Percentiles rank a stretch among this genome's conserved stretches.
These are phyloP conservation scores for Sarocladiaceae sp. DNA, from an alignment of 2,329 filamentous ascomycete genomes.

Conservation along the genomic window DNA sequence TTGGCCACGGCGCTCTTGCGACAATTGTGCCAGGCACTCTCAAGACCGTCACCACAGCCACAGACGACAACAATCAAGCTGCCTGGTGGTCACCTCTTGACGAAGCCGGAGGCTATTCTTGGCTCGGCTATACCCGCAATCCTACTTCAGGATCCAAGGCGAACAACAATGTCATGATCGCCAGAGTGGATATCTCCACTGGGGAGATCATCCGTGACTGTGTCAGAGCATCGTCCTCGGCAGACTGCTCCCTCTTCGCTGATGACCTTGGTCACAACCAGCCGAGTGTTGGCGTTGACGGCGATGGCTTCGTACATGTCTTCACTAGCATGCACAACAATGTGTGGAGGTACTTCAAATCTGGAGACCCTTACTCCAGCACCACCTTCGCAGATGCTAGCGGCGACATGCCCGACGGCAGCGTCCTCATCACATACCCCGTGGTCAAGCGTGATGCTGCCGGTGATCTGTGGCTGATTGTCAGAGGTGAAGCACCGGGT, in stretches of 20 bases:
- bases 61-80: conserved; percentile 19
- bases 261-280: conserved; percentile 20
- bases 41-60: conserved; percentile 15
- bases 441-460: conserved; percentile 15
- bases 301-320: conserved; percentile 21
- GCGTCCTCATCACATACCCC: conserved; percentile 15
- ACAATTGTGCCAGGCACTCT: conserved; percentile 13
- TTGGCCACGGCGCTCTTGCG: conserved; percentile 10
- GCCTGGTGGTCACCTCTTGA: conserved; percentile 23
- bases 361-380: conserved; percentile 15
- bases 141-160: conserved; percentile 16
- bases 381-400: conserved; percentile 17
- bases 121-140: conserved; percentile 20
- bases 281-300: conserved; percentile 19
- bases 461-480: conserved; percentile 16
- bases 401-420: conserved; percentile 18
- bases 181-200: conserved; percentile 14
- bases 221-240: conserved; percentile 13
- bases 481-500: conserved; percentile 14
- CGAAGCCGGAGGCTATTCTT: conserved; percentile 19
- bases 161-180: conserved; percentile 23
- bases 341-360: conserved; percentile 21
- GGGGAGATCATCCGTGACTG: conserved; percentile 19
- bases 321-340: conserved; percentile 25
- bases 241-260: conserved; percentile 17